A percentile compares a stretch with the other conserved stretches of the same genome.
Conservation (phyloP, 2,329 filamentous ascomycete species). For the Penicillium verrucosum region DNA sequence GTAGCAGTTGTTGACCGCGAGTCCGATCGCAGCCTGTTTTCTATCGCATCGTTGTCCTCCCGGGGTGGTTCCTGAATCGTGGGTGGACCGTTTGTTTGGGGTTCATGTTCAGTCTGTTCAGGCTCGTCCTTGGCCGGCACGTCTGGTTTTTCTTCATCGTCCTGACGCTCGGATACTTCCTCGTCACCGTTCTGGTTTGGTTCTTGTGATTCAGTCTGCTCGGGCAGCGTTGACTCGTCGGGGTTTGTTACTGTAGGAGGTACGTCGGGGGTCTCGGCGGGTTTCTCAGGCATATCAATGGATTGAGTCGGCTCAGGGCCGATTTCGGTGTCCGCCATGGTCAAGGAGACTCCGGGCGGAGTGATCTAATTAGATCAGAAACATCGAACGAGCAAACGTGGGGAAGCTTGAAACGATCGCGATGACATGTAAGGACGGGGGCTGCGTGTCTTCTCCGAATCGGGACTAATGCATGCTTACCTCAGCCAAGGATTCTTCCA, state of each 20-base stretch:
- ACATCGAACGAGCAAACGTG: constrained; percentile 20
- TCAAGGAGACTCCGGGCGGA: constrained; percentile 39
- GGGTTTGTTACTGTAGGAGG: constrained; percentile 26
- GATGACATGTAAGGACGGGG: constrained; percentile 14
- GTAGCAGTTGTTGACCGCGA: constrained; percentile 58
- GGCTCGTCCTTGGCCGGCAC: constrained; percentile 25
- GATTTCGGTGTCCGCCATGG: constrained; percentile 42
- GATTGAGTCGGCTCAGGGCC: constrained; percentile 33
- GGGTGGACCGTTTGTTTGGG: constrained; percentile 17
- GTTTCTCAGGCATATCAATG: constrained; percentile 22
- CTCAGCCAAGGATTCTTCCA: not conserved
- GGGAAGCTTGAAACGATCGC: constrained; percentile 8
- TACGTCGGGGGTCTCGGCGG: constrained; percentile 30
- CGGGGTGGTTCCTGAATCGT: constrained; percentile 22
- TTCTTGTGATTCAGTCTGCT: constrained; percentile 30
- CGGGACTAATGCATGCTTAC: constrained; percentile 25
- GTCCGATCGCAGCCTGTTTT: constrained; percentile 53
- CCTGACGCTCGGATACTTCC: constrained; percentile 11
- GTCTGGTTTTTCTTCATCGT: constrained; percentile 25
- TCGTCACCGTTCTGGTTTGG: constrained; percentile 23
- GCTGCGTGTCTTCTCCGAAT: constrained; percentile 33
- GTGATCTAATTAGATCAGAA: constrained; percentile 26
- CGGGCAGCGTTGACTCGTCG: constrained; percentile 32
- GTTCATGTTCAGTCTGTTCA: constrained; percentile 24
- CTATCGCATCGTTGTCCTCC: constrained; percentile 20